These are phyloP conservation scores for Turnera subulata DNA, from an alignment of 345 rosid species.

Conservation along the genomic window DNA sequence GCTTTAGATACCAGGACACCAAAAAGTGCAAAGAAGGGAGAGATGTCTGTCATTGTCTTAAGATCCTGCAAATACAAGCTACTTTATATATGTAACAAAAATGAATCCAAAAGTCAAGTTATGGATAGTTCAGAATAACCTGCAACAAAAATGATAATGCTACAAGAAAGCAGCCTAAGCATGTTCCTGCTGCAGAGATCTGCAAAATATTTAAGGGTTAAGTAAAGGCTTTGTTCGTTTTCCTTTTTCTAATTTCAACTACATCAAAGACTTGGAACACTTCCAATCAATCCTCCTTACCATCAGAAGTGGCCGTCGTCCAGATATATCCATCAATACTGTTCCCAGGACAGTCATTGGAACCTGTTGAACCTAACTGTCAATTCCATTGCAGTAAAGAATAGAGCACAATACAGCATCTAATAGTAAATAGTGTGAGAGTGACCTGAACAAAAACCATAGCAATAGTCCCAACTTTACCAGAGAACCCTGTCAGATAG, in stretches of 20 bases:
- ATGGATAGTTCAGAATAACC: too few species aligned
- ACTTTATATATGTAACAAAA: too few species aligned
- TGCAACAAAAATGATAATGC: too few species aligned
- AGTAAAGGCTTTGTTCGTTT: not conserved
- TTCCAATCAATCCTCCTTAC: constrained; percentile 36
- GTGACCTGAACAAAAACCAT: constrained; percentile 70
- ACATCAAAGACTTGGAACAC: not conserved
- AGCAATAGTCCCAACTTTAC: constrained; percentile 59
- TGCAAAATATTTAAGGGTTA: constrained; percentile 20
- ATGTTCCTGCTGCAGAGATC: constrained; percentile 85
- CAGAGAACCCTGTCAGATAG: constrained; percentile 57
- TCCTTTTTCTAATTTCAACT: not conserved
- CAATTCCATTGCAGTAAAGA: not conserved
- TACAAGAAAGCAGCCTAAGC: constrained; percentile 63
- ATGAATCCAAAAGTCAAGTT: too few species aligned
- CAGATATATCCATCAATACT: constrained; percentile 62
- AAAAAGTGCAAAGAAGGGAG: constrained; percentile 45
- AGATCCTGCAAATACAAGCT: constrained; percentile 47
- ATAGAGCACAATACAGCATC: too few species aligned
- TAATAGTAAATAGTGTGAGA: too few species aligned
- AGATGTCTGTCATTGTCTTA: constrained; percentile 29
- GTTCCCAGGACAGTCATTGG: constrained; percentile 67
- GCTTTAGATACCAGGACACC: constrained; percentile 47
- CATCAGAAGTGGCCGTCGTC: constrained; percentile 72
- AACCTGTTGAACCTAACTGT: constrained; percentile 38